Conservation (phyloP, 345 rosid species). For the Citrus medica region DNA sequence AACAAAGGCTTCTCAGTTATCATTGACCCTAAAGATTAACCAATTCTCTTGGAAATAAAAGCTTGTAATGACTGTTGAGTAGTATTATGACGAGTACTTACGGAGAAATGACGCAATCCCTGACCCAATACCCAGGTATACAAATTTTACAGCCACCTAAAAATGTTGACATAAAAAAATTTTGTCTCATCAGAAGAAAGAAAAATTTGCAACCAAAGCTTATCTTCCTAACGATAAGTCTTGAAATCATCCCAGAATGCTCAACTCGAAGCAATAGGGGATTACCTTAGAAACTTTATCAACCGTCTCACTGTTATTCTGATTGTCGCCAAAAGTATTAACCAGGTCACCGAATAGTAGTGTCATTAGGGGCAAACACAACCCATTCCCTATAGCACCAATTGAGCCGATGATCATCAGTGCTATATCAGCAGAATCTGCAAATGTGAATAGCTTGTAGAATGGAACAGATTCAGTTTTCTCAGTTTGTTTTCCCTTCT, state of each 20-base stretch:
- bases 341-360: conserved; percentile 61
- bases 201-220: too few relatives aligned
- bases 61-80: not conserved
- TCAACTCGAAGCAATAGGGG: not conserved
- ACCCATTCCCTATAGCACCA: conserved; percentile 73
- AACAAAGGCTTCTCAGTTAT: conserved; percentile 3
- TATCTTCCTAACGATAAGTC: not conserved
- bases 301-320: conserved; percentile 34
- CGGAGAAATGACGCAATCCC: conserved; percentile 70
- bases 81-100: conserved; percentile 31
- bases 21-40: not conserved
- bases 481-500: conserved; percentile 45
- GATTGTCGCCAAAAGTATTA: conserved; percentile 68
- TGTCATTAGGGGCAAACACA: conserved; percentile 73
- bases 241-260: not conserved
- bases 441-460: conserved; percentile 70
- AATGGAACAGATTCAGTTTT: conserved; percentile 59
- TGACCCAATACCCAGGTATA: conserved; percentile 70
- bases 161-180: not conserved
- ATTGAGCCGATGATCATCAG: conserved; percentile 69
- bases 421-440: conserved; percentile 53
- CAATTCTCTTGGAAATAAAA: not conserved
- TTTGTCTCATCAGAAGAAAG: not conserved
- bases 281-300: conserved; percentile 55
- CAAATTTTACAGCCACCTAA: conserved; percentile 71